A percentile compares a stretch with the other conserved stretches of the same genome.
Evolutionary conservation across 345 rosid species (phyloP).

Genomic region (Melastoma malabathricum): DNA sequence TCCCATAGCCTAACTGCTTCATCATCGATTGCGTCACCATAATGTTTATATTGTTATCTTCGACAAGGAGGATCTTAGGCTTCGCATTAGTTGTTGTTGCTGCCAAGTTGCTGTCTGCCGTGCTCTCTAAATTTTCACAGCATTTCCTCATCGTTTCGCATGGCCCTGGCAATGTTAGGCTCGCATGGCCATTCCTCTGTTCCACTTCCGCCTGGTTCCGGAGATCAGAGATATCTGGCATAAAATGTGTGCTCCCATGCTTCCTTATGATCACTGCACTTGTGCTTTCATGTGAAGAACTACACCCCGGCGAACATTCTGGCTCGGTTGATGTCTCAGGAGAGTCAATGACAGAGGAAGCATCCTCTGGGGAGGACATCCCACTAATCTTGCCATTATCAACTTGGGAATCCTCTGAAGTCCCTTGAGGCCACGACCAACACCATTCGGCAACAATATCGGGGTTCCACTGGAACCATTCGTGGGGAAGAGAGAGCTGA

Average conservation of each 20-base stretch:
- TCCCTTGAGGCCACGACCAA: constrained; percentile 25
- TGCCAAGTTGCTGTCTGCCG: constrained; percentile 14
- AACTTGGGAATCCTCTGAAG: constrained; percentile 19
- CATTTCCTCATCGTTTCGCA: constrained; percentile 25
- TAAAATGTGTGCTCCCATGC: constrained; percentile 8
- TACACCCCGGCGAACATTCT: constrained; percentile 28
- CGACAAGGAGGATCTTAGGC: constrained; percentile 91
- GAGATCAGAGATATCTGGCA: constrained; percentile 7
- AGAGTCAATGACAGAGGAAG: constrained; percentile 35
- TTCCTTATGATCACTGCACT: constrained; percentile 7
- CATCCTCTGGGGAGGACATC: constrained; percentile 30
- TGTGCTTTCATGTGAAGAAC: constrained; percentile 18
- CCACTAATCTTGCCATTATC: constrained; percentile 27
- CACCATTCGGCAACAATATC: constrained; percentile 17
- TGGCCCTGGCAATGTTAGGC: constrained; percentile 7
- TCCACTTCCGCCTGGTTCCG: constrained; percentile 6
- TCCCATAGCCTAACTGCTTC: constrained; percentile 64
- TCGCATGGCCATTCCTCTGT: too few species aligned
- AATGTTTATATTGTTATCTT: constrained; percentile 85
- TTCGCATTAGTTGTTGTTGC: constrained; percentile 15
- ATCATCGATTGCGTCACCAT: constrained; percentile 81
- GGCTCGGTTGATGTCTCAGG: constrained; percentile 32
- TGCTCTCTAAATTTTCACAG: constrained; percentile 12
- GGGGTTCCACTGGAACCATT: constrained; percentile 37
- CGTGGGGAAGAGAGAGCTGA: constrained; percentile 46